Evolutionary conservation across 805 yeast species (phyloP).

Genomic region (Cyberlindnera mississippiensis): DNA sequence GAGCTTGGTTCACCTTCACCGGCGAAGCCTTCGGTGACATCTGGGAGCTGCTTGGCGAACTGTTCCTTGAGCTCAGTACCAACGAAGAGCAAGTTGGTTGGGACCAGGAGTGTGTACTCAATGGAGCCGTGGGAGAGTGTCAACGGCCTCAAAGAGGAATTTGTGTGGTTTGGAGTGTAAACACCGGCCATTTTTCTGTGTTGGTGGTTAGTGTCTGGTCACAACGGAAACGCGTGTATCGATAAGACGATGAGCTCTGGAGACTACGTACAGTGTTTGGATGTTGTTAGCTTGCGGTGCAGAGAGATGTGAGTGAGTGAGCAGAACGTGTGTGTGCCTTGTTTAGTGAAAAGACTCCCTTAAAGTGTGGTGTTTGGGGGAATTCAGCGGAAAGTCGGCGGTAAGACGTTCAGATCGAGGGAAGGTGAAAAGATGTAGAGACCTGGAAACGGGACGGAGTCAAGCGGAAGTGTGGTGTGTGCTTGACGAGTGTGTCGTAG

Average conservation of each 20-base stretch:
- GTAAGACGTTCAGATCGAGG: constrained; percentile 1
- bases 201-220: neutral
- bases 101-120: constrained; percentile 85
- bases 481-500: neutral
- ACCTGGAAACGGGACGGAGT: neutral
- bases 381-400: neutral
- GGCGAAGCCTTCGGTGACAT: constrained; percentile 78
- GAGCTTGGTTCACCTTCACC: constrained; percentile 86
- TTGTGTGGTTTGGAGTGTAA: constrained; percentile 28
- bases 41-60: constrained; percentile 71
- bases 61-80: constrained; percentile 87
- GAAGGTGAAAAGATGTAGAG: neutral
- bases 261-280: neutral
- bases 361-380: constrained; percentile 4
- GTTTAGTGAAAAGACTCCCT: neutral
- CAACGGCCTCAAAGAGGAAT: constrained; percentile 66
- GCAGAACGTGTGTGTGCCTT: too few relatives aligned
- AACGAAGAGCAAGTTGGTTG: constrained; percentile 71
- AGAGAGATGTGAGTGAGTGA: too few relatives aligned
- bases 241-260: too few relatives aligned
- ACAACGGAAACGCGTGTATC: too few relatives aligned
- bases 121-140: constrained; percentile 79
- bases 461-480: neutral
- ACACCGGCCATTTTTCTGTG: constrained; percentile 23
- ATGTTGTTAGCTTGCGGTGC: neutral